Conservation (phyloP, 345 rosid genomes). For the Populus pruinosa region DNA sequence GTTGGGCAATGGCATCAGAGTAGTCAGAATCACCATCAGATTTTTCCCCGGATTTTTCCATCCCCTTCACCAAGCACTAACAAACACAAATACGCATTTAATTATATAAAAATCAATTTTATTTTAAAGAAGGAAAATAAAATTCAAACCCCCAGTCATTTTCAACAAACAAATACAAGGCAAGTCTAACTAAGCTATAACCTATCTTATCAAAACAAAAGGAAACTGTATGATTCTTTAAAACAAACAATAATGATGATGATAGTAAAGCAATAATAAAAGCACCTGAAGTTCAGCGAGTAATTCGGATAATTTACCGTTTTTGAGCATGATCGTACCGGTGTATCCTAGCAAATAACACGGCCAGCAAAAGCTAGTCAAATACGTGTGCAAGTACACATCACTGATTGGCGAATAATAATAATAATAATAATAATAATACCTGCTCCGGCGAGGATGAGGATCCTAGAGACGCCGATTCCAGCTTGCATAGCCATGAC, state of each 20-base stretch:
- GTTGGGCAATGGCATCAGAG: slow-evolving; percentile 59
- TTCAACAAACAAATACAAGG: neutral
- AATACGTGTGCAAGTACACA: neutral
- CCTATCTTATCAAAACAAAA: neutral
- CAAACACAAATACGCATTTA: neutral
- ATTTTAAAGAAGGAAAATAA: neutral
- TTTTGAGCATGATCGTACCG: slow-evolving; percentile 63
- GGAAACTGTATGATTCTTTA: neutral
- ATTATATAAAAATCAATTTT: neutral
- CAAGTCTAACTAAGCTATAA: neutral
- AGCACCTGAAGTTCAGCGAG: slow-evolving; percentile 77
- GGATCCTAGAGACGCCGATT: slow-evolving; percentile 60
- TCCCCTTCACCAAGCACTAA: slow-evolving; percentile 56
- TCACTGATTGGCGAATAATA: neutral
- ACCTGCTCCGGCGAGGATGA: slow-evolving; percentile 86
- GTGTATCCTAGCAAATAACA: slow-evolving; percentile 53
- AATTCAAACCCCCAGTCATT: neutral
- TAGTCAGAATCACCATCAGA: slow-evolving; percentile 52
- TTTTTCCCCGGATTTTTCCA: slow-evolving; percentile 55
- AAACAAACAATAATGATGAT: neutral
- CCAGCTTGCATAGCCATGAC: slow-evolving; percentile 84
- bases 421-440: neutral
- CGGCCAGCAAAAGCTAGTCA: neutral
- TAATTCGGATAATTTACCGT: slow-evolving; percentile 78
- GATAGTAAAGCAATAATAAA: neutral